Conservation (phyloP, 225 moss, liverwort and hornwort genomes). For the Marchantia paleacea region DNA sequence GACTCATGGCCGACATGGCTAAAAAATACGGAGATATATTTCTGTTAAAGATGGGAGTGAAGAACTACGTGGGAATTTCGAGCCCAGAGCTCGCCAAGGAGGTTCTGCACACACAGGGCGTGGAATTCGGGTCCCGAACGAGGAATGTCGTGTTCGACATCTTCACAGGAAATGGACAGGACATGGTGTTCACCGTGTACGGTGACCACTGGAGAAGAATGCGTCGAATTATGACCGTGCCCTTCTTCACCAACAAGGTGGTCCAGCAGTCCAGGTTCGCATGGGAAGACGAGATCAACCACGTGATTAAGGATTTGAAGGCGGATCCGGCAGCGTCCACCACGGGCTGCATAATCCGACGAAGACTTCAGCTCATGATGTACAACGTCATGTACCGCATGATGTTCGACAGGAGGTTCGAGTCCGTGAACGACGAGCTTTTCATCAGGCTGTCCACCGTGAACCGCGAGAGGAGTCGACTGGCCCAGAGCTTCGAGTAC, state of each 20-base stretch:
- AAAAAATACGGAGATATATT: slow-evolving; percentile 46
- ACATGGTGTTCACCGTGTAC: slow-evolving; percentile 53
- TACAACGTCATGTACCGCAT: slow-evolving; percentile 65
- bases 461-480: slow-evolving; percentile 50
- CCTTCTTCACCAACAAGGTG: slow-evolving; percentile 58
- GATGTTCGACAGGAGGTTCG: slow-evolving; percentile 60
- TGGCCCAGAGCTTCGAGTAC: slow-evolving; percentile 83
- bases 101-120: slow-evolving; percentile 54
- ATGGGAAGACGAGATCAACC: slow-evolving; percentile 43
- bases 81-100: slow-evolving; percentile 44
- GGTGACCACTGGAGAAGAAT: slow-evolving; percentile 55
- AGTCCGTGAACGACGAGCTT: slow-evolving; percentile 49
- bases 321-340: slow-evolving; percentile 32
- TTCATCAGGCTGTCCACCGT: slow-evolving; percentile 29
- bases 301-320: slow-evolving; percentile 39
- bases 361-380: slow-evolving; percentile 61
- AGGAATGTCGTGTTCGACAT: slow-evolving; percentile 47
- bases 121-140: slow-evolving; percentile 47
- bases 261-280: slow-evolving; percentile 31
- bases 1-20: slow-evolving; percentile 47
- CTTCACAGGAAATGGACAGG: slow-evolving; percentile 46
- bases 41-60: slow-evolving; percentile 42
- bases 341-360: slow-evolving; percentile 47
- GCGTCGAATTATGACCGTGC: slow-evolving; percentile 53
- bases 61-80: slow-evolving; percentile 45